Evolutionary conservation across 306 rosid genomes (phyloP), one percentile per base, ranked within the genome.

Genomic region (Citrullus mucosospermus): DNA sequence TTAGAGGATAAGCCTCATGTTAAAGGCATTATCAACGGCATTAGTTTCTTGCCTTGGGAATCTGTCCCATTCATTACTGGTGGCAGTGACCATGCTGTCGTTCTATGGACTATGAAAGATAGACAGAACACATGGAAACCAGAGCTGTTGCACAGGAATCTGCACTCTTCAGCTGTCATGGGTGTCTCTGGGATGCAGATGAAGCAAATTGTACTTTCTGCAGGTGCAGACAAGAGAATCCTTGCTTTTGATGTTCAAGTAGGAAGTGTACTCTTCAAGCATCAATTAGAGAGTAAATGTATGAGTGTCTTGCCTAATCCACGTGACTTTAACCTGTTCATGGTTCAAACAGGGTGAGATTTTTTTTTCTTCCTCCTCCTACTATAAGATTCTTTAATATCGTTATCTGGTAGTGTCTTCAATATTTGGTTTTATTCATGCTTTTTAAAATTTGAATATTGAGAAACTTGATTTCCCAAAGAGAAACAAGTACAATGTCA

Each of bases 161-260:
- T 87, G 80, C 99, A 92, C 81, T 87, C 97, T 55, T 95, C 99
- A 71, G 97, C 99, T 81, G 97, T 95, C 81, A 92, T 95, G 99
- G 99, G 99, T 61, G 92, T 91, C 30, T 93, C 97, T n/a, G 97
- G 97, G 79, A 83, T 95, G 92, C 91, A 80, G 82, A 93, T 88
- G 59, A 95, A 95, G 85, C 89, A 86, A 55, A 83, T 89, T 11
- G 91, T 95, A 76, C 84, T 95, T 72, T 95, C 98, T 68, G 96
- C 80, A 28, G 99, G 99, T 81, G 97, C 97, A 46, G 99, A 95
- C 89, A 91, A 44, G 88, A 90, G 96, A 81, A 85, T 95, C 77
- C 43, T 87, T 84, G 99, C 97, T 50, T 92, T 77, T 79, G 96
- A 95, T 79, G 84, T 81, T 63, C 75, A 75, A 60, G 85, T 48